Conservation (phyloP, 208 protist species). For the Trypanosoma platydactyli region DNA sequence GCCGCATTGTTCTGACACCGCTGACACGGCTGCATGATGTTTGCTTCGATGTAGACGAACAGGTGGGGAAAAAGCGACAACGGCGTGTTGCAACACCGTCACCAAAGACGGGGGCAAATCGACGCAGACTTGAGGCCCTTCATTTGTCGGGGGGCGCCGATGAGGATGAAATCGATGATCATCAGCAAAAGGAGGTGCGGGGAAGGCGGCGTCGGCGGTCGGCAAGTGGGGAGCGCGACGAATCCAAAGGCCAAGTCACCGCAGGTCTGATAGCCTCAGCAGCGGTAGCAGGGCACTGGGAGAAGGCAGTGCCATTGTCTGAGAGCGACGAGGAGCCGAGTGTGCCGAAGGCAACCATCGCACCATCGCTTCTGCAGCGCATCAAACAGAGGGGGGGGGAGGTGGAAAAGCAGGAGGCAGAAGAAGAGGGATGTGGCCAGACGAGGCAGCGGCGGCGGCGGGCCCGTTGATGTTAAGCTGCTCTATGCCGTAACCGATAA, state of each 20-base stretch:
- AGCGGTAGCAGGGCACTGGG: not conserved
- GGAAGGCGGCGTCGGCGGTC: no score
- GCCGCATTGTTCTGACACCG: slow-evolving; percentile 4
- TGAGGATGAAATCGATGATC: not conserved
- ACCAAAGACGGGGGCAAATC: not conserved
- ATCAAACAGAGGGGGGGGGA: slow-evolving; percentile 3
- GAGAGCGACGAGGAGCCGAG: not conserved
- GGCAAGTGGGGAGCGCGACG: not conserved
- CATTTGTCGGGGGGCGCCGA: not conserved
- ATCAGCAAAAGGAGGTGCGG: no score
- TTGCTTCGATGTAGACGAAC: not conserved
- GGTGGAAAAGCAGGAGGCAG: not conserved
- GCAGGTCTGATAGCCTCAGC: no score
- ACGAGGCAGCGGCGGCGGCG: no score
- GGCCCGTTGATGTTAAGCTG: no score
- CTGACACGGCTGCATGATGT: not conserved
- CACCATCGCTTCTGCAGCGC: slow-evolving; percentile 15
- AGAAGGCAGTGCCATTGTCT: not conserved
- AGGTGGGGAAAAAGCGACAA: not conserved
- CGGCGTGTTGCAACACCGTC: not conserved
- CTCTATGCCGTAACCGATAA: no score
- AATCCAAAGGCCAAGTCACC: not conserved
- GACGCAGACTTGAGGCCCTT: no score
- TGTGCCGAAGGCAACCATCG: not conserved
- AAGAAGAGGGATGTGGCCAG: not conserved